Evolutionary conservation across 2,329 filamentous ascomycete species (phyloP).

Genomic region (Cercospora zeina): DNA sequence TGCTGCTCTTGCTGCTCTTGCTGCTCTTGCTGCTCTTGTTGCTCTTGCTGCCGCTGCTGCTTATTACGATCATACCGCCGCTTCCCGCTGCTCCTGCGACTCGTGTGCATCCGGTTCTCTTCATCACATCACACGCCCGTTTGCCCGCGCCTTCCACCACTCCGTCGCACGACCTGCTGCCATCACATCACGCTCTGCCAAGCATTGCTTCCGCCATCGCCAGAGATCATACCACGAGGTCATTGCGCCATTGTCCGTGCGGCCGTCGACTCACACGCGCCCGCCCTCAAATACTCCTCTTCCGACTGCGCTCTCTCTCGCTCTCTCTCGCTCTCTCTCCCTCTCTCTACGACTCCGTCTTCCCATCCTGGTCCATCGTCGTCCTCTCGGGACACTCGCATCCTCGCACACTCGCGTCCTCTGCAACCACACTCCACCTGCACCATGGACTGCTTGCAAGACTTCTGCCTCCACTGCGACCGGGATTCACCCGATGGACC

Average conservation of each 20-base stretch:
- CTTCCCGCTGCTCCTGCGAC: neutral
- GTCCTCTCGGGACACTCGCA: conserved; percentile 1
- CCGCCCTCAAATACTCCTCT: conserved; percentile 22
- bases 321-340: too few relatives aligned
- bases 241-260: conserved; percentile 34
- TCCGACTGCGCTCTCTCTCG: conserved; percentile 13
- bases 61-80: conserved; percentile 7
- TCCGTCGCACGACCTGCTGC: neutral
- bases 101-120: conserved; percentile 9
- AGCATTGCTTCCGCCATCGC: conserved; percentile 21
- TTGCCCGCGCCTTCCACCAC: conserved; percentile 17
- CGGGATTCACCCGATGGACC: conserved; percentile 78
- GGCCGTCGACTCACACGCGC: conserved; percentile 23
- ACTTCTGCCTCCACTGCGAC: conserved; percentile 94
- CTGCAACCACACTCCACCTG: neutral
- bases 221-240: conserved; percentile 24
- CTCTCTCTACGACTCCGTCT: too few relatives aligned
- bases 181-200: conserved; percentile 10
- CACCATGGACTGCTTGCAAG: conserved; percentile 71
- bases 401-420: neutral
- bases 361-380: too few relatives aligned
- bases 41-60: conserved; percentile 10
- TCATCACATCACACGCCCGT: conserved; percentile 1
- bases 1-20: too few relatives aligned
- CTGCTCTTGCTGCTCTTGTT: too few relatives aligned